Evolutionary conservation across 305 asterid genomes (phyloP).

Genomic region (Rubia balearica): DNA sequence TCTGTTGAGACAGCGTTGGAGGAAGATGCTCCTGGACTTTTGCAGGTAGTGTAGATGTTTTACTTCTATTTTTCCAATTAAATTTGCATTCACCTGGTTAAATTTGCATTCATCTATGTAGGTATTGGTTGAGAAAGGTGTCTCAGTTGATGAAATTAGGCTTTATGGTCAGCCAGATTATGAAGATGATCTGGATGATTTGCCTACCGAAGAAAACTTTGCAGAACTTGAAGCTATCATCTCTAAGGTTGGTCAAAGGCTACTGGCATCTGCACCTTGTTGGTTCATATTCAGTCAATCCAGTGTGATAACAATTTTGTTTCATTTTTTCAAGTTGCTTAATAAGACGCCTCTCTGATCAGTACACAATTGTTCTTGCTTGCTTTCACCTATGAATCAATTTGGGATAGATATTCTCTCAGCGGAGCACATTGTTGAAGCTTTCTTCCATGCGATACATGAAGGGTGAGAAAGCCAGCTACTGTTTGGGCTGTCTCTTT

Average conservation of each 20-base stretch:
- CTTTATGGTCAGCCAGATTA: constrained; percentile 74
- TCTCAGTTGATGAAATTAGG: constrained; percentile 65
- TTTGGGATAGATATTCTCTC: constrained; percentile 54
- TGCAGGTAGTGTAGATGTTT: constrained; percentile 47
- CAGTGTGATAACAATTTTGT: background rate
- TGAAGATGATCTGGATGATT: constrained; percentile 56
- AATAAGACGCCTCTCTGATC: constrained; percentile 6
- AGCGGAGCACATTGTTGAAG: constrained; percentile 52
- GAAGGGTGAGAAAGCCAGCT: constrained; percentile 61
- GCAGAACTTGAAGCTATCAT: constrained; percentile 69
- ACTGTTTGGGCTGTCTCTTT: constrained; percentile 80
- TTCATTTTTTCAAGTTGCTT: background rate
- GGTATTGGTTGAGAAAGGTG: constrained; percentile 69
- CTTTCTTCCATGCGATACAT: constrained; percentile 34
- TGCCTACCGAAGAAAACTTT: constrained; percentile 49
- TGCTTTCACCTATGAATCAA: background rate
- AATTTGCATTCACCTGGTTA: constrained; percentile 20
- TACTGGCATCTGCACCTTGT: background rate
- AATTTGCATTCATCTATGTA: constrained; percentile 27
- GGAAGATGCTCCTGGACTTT: constrained; percentile 98
- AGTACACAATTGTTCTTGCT: constrained; percentile 13
- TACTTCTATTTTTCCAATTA: constrained; percentile 17
- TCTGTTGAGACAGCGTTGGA: constrained; percentile 87
- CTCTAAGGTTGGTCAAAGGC: constrained; percentile 46
- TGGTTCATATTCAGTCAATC: background rate